Evolutionary conservation across 768 basidiomycete genomes (phyloP), one percentile per base, ranked within the genome.

Genomic region (Amanita rubescens): DNA sequence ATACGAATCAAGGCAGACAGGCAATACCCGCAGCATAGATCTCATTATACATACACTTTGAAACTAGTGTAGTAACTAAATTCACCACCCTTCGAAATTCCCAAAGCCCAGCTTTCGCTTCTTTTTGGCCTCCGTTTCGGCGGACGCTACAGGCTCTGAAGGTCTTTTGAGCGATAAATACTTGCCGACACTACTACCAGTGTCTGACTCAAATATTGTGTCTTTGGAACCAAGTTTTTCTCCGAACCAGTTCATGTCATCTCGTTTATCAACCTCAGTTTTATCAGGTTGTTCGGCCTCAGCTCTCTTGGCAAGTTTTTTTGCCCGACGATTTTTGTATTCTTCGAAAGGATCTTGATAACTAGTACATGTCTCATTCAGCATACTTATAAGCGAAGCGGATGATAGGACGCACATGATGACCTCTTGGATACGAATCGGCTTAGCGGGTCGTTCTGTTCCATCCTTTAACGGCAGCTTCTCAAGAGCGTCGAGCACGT

Each of bases 291-390:
- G 57, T 24, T 55, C 71, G 1, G 75, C 70, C 53, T 76, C 73
- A 1, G 72, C 71, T 54, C 71, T 71, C 57, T 74, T 80, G 43
- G 87, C 84, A 9, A 90, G 77, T 59, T 87, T 89, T 62, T 87
- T 93, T 32, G 81, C 79, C 7, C 92, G 79, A 12, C 92, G 84
- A 20, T 74, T 76, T 64, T 94, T 92, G 69, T 96, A 97, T 35
- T 87, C 87, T 50, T 95, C 89, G 62, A 96, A 98, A 0, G 96
- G 96, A 67, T 99, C 94, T 71, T 93, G 88, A 62, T 91, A 87
- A 50, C 90, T 93, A 62, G 32, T 58, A 39, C 58, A 37, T 25
- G 20, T 34, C 22, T 10, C 2, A 33, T 5, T 55, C 12, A 54
- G 39, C 54, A 32, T 15, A 30, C n/a, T 22, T 38, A n/a, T n/a